A percentile compares a stretch with the other conserved stretches of the same genome.
Evolutionary conservation across 2,329 filamentous ascomycete species (phyloP).

Genomic region (Microdochium nivale): DNA sequence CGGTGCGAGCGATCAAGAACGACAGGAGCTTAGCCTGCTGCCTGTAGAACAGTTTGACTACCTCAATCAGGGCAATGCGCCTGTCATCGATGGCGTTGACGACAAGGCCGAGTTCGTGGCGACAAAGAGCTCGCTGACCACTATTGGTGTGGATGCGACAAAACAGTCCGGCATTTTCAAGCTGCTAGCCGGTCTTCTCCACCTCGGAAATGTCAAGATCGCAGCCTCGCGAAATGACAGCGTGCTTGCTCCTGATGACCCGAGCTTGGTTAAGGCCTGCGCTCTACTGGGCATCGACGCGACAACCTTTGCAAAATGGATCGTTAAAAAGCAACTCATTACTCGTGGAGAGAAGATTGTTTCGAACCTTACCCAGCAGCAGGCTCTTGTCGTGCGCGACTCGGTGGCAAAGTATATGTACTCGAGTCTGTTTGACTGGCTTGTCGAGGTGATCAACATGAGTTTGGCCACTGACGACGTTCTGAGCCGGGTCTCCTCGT

Average conservation of each 20-base stretch:
- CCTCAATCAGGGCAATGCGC: constrained; percentile 87
- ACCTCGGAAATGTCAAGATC: constrained; percentile 96
- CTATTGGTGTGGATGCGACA: constrained; percentile 69
- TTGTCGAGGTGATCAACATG: constrained; percentile 92
- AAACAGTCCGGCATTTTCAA: constrained; percentile 84
- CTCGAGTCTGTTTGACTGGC: constrained; percentile 96
- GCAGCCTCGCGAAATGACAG: constrained; percentile 84
- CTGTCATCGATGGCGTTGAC: constrained; percentile 87
- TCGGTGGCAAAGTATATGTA: constrained; percentile 99
- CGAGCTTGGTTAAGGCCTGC: constrained; percentile 73
- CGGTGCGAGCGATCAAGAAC: constrained; percentile 78
- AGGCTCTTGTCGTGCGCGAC: constrained; percentile 89
- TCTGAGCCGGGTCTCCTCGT: constrained; percentile 70
- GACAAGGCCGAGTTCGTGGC: constrained; percentile 91
- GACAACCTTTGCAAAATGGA: constrained; percentile 90
- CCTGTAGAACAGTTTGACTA: constrained; percentile 91
- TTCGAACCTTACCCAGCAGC: constrained; percentile 87
- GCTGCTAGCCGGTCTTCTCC: constrained; percentile 80
- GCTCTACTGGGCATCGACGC: constrained; percentile 80
- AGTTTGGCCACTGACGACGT: constrained; percentile 87
- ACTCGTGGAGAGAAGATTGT: constrained; percentile 97
- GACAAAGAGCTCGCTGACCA: constrained; percentile 76
- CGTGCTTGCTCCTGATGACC: constrained; percentile 70
- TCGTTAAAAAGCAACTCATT: constrained; percentile 95
- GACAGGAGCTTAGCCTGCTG: constrained; percentile 68